Conservation (phyloP, 352 stramenopile species). For the Globisporangium iwayamae region DNA sequence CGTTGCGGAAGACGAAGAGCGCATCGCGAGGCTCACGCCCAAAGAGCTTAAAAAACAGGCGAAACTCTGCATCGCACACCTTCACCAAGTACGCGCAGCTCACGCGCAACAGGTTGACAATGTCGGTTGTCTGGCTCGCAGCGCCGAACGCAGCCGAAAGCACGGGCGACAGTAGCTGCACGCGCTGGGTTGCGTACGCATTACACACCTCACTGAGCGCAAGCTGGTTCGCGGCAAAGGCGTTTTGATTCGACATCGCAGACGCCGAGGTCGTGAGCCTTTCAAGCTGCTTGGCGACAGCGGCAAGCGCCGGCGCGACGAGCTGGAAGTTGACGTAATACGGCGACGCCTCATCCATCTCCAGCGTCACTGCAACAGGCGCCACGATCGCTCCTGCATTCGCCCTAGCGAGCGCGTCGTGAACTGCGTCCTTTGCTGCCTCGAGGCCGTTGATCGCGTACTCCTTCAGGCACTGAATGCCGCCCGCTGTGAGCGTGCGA, state of each 20-base stretch:
- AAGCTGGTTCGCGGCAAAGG: conserved; percentile 38
- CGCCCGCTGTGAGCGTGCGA: conserved; percentile 50
- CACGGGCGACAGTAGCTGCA: conserved; percentile 51
- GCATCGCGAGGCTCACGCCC: conserved; percentile 49
- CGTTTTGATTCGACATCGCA: conserved; percentile 21
- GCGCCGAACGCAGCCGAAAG: conserved; percentile 47
- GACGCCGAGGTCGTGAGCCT: conserved; percentile 25
- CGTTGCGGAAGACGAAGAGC: conserved; percentile 43
- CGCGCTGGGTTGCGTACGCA: conserved; percentile 54
- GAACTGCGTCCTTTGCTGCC: conserved; percentile 61
- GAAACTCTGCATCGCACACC: conserved; percentile 74
- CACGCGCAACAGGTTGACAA: conserved; percentile 71
- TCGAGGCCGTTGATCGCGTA: conserved; percentile 69
- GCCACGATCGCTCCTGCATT: neutral
- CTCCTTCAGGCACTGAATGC: conserved; percentile 64
- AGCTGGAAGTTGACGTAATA: conserved; percentile 82
- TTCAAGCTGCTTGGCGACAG: conserved; percentile 61
- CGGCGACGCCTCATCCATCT: conserved; percentile 66
- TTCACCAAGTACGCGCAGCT: conserved; percentile 62
- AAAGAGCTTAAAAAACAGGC: conserved; percentile 72
- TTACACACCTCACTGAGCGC: conserved; percentile 51
- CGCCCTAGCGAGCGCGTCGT: conserved; percentile 44
- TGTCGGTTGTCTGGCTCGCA: conserved; percentile 53
- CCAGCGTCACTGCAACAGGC: conserved; percentile 12
- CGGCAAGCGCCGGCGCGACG: conserved; percentile 51